Conservation (phyloP, 2,329 filamentous ascomycete species). For the Periconia sp. region DNA sequence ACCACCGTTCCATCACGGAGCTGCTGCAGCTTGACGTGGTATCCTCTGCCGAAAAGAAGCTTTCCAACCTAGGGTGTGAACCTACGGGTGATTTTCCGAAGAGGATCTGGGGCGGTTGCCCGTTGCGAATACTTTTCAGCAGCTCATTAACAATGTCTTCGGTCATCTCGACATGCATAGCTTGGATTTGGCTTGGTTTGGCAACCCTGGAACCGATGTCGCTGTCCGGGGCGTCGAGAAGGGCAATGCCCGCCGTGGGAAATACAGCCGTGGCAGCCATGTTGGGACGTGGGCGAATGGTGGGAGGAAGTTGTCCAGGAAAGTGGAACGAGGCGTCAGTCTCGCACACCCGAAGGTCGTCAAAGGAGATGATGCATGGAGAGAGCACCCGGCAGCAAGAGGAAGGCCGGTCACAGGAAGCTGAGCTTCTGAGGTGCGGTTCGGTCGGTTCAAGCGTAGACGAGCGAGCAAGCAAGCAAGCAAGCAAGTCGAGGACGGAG, state of each 20-base stretch:
- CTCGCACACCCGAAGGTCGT: slow-evolving; percentile 37
- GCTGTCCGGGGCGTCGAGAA: slow-evolving; percentile 42
- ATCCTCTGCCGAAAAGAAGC: slow-evolving; percentile 2
- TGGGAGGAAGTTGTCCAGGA: slow-evolving; percentile 11
- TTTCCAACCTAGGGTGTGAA: slow-evolving; percentile 15
- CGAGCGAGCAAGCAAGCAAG: background rate
- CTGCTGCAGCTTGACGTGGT: slow-evolving; percentile 4
- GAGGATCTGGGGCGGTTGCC: slow-evolving; percentile 41
- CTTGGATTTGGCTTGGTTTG: slow-evolving; percentile 35
- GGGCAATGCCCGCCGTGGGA: slow-evolving; percentile 36
- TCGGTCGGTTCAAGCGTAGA: slow-evolving; percentile 17
- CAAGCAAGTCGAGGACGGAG: slow-evolving; percentile 17
- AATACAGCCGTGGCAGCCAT: slow-evolving; percentile 34
- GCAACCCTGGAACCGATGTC: slow-evolving; percentile 36
- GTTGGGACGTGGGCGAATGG: slow-evolving; percentile 14
- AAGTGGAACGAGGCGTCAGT: slow-evolving; percentile 29
- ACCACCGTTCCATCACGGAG: slow-evolving; percentile 3
- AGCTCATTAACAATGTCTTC: slow-evolving; percentile 46
- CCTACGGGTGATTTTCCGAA: slow-evolving; percentile 46
- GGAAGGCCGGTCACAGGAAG: slow-evolving; percentile 21
- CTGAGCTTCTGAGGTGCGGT: slow-evolving; percentile 26
- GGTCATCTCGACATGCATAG: slow-evolving; percentile 47
- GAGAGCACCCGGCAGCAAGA: slow-evolving; percentile 38
- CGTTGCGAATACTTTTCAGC: slow-evolving; percentile 38
- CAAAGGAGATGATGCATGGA: slow-evolving; percentile 43